Base-by-base conservation (phyloP, 768 basidiomycete species). In the Pluteus cervinus region DNA sequence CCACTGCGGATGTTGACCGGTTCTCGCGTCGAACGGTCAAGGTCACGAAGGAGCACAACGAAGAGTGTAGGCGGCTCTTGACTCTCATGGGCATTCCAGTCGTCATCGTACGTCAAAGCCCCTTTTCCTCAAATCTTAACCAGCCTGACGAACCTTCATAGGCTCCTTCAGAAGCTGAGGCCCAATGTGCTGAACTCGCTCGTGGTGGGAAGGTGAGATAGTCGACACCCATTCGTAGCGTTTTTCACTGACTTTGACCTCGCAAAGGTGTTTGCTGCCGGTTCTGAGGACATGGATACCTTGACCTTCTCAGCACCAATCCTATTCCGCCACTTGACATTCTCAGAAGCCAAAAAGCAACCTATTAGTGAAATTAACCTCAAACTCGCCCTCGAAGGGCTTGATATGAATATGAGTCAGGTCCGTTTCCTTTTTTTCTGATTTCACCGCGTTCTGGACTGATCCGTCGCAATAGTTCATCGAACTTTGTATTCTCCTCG, bases 251-350 rank as follows among this genome's bases (percentile, higher is more conserved):
- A 33, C 23, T 25, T 5, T 24, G 32, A 26, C 29, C 21, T 31
- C 5, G 7, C 30, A 20, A 48, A 91, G 88, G 90, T 98, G 18
- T 98, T 89, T 56, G 96, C 89, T 1, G 93, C 96, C 6, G 96
- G 96, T 10, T 96, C 93, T 1, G 96, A 98, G 62, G 96, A 99
- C 60, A 99, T 99, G 96, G 96, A 99, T 52, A 99, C 96, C 6
- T 77, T 99, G 15, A 99, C 96, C 1, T 99, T 99, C 68, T 75
- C 78, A 47, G 67, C 94, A 0, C 94, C 96, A 2, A 81, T 94
- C 29, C 72, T 99, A 7, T 84, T 86, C 49, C 88, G 96, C 20
- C 96, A 97, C 61, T 76, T 99, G 42, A 98, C 96, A 9, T 97
- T 98, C 66, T 92, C 90, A 9, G 96, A 99, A 56, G 93, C 93